Evolutionary conservation across 1,139 yeast genomes (phyloP).

Genomic region (Yamadazyma sp.): DNA sequence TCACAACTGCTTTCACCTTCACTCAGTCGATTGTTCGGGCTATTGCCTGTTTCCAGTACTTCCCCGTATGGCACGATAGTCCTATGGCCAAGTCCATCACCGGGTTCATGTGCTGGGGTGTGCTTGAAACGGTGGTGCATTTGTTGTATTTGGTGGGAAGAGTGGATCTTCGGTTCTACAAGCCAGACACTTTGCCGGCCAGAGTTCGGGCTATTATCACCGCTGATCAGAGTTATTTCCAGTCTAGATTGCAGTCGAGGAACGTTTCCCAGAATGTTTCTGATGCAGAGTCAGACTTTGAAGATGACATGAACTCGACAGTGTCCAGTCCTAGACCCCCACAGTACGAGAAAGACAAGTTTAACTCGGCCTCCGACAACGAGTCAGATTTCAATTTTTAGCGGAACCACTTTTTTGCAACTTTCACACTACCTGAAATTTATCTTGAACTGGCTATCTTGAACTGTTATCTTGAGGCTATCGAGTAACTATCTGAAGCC

Average conservation of each 20-base stretch:
- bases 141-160: slow-evolving; percentile 40
- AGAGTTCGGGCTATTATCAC: slow-evolving; percentile 40
- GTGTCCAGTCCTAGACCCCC: slow-evolving; percentile 10
- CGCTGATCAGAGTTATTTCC: slow-evolving; percentile 37
- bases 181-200: slow-evolving; percentile 43
- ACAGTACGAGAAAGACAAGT: slow-evolving; percentile 9
- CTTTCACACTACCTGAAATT: no score
- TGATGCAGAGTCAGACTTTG: slow-evolving; percentile 13
- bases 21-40: slow-evolving; percentile 32
- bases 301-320: slow-evolving; percentile 8
- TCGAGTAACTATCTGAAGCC: no score
- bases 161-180: slow-evolving; percentile 47
- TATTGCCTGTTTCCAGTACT: slow-evolving; percentile 33
- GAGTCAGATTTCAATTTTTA: slow-evolving; percentile 17
- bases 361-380: slow-evolving; percentile 13
- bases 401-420: no score
- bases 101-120: slow-evolving; percentile 43
- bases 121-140: slow-evolving; percentile 36
- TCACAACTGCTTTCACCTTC: slow-evolving; percentile 35
- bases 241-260: slow-evolving; percentile 23
- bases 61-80: slow-evolving; percentile 11
- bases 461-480: no score
- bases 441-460: no score
- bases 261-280: slow-evolving; percentile 11
- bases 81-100: slow-evolving; percentile 24